phyloP scores from a whole-genome alignment of 371 early-diverging fungal species.

The Mucor velutinosus region DNA sequence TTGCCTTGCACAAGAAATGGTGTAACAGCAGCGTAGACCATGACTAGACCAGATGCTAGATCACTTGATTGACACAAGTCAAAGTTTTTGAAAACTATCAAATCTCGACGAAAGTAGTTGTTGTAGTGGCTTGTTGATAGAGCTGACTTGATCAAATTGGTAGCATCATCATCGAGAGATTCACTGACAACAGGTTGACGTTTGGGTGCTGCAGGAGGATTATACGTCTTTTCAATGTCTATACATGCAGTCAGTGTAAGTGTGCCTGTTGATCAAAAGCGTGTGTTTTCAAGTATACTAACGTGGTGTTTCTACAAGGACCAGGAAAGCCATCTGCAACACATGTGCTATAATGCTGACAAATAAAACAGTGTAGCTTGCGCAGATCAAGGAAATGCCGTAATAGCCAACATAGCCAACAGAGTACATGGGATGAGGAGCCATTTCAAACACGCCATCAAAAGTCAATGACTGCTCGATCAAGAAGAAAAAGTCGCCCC shows the following conservation, averaged over 20 bases:
- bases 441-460: constrained; percentile 91
- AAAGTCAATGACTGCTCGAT: constrained; percentile 78
- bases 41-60: constrained; percentile 67
- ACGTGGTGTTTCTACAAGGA: constrained; percentile 82
- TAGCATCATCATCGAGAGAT: constrained; percentile 22
- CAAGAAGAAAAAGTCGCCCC: constrained; percentile 96
- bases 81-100: constrained; percentile 83
- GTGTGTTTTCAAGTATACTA: constrained; percentile 44
- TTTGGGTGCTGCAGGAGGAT: constrained; percentile 54
- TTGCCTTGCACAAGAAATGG: constrained; percentile 52
- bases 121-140: constrained; percentile 16
- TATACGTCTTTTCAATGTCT: constrained; percentile 86
- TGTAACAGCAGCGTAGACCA: constrained; percentile 66
- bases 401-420: constrained; percentile 93
- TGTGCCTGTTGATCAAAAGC: neutral
- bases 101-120: constrained; percentile 71
- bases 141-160: constrained; percentile 19
- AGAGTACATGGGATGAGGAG: constrained; percentile 96
- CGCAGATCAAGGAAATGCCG: constrained; percentile 81
- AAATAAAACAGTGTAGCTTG: constrained; percentile 82
- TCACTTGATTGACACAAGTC: constrained; percentile 80
- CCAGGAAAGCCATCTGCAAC: constrained; percentile 81
- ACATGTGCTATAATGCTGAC: constrained; percentile 82
- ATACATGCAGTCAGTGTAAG: constrained; percentile 21
- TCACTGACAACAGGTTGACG: constrained; percentile 12